Base-by-base conservation (phyloP, 2,329 filamentous ascomycete genomes). In the Fusarium sp. region DNA sequence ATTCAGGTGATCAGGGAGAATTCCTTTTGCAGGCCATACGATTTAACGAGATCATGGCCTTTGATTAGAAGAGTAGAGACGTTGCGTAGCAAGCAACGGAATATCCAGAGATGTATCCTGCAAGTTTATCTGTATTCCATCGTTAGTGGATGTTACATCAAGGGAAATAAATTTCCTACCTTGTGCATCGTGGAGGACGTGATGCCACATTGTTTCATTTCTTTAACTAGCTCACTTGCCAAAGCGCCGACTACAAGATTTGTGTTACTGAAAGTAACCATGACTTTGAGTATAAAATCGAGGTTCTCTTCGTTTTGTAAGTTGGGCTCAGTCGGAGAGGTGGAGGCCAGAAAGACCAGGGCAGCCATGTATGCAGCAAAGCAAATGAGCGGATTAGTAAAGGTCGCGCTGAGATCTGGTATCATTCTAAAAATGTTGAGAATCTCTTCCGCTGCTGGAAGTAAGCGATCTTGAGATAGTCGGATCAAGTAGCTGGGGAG, bases 331-430 rank as follows among this genome's bases (percentile, higher is more conserved):
- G 14, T 11, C 1, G 43, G 43, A 5, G 36, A 44, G 14, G 26
- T 63, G 9, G 13, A 49, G 11, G 58, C 45, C 10, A 63, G 7
- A 22, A 63, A 50, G 15, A 63, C 60, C 2, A 63, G 9, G 19
- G 60, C 33, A 28, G 60, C 38, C 58, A 63, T 63, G 5, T 63
- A 63, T 40, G 60, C 60, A 28, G 61, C 28, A 17, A 63, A 57
- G 17, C 59, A 63, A 21, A 63, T 50, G 15, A 63, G 60, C 10
- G 60, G 60, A 8, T 63, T 63, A 1, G 60, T 36, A 44, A 63
- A 63, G 1, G 58, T 39, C 7, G 21, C n/a, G 3, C 7, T 38
- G 7, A 63, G 60, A 36, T 63, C 44, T 3, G 58, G 58, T 31
- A 63, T 34, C n/a, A 64, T 63, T 21, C 15, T 63, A 4, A 63